Conservation (phyloP, 2,329 filamentous ascomycete species). For the Onygena corvina region DNA sequence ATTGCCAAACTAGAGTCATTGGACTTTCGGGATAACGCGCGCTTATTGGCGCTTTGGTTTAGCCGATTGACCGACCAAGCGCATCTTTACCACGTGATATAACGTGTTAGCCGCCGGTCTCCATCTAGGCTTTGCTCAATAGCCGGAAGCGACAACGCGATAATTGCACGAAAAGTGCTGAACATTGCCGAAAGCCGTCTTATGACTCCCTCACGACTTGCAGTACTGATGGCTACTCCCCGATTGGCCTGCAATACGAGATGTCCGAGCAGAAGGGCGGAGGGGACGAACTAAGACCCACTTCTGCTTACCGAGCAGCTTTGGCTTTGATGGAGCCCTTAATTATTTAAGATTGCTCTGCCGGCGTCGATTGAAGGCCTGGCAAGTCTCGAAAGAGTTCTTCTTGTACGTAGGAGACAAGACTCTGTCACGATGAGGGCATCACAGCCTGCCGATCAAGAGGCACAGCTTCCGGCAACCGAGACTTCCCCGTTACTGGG, state of each 20-base stretch:
- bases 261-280: not conserved
- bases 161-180: no score
- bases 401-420: not conserved
- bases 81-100: no score
- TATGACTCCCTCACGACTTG: no score
- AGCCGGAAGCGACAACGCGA: no score
- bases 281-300: not conserved
- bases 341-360: not conserved
- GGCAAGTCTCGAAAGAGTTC: not conserved
- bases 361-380: not conserved
- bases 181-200: no score
- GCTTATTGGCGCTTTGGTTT: no score
- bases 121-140: no score
- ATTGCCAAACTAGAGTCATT: no score
- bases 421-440: slow-evolving; percentile 9
- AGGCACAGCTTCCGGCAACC: slow-evolving; percentile 14
- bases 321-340: not conserved
- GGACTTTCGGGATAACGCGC: no score
- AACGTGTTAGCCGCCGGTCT: no score
- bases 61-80: no score
- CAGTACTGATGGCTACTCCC: no score
- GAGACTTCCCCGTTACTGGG: slow-evolving; percentile 39
- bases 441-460: not conserved
- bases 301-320: slow-evolving; percentile 6
- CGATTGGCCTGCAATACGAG: not conserved